Evolutionary conservation across 164 flowering plant species (phyloP).

Genomic region (Nymphaea thermarum): DNA sequence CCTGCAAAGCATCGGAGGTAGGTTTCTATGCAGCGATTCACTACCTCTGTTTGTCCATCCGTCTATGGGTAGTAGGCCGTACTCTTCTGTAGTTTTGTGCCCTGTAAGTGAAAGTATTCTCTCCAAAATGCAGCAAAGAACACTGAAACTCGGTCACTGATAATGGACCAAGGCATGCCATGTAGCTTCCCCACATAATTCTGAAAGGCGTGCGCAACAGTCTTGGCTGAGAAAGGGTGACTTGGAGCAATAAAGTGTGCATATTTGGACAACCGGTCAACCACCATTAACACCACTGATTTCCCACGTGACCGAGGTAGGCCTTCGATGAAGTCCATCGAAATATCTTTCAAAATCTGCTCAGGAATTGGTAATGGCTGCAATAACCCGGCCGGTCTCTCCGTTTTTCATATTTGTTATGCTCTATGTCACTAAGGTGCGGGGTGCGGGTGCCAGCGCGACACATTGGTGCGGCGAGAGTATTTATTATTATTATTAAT

Average conservation of each 20-base stretch:
- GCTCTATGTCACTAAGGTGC: no score
- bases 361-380: background rate
- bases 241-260: slow-evolving; percentile 3
- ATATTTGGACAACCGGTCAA: slow-evolving; percentile 7
- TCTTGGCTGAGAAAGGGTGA: slow-evolving; percentile 4
- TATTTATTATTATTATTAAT: no score
- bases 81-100: background rate
- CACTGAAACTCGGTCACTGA: slow-evolving; percentile 2
- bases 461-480: no score
- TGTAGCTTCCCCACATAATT: background rate
- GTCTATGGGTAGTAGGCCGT: background rate
- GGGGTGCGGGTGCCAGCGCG: no score
- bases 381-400: background rate
- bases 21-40: no score
- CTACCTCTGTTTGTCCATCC: background rate
- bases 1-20: no score
- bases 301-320: background rate
- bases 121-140: slow-evolving; percentile 4
- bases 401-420: background rate
- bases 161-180: slow-evolving; percentile 2
- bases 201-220: background rate
- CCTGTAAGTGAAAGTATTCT: background rate
- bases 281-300: background rate
- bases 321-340: background rate
- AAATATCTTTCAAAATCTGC: background rate